phyloP scores from a whole-genome alignment of 345 rosid genomes.

The Moricandia arvensis region DNA sequence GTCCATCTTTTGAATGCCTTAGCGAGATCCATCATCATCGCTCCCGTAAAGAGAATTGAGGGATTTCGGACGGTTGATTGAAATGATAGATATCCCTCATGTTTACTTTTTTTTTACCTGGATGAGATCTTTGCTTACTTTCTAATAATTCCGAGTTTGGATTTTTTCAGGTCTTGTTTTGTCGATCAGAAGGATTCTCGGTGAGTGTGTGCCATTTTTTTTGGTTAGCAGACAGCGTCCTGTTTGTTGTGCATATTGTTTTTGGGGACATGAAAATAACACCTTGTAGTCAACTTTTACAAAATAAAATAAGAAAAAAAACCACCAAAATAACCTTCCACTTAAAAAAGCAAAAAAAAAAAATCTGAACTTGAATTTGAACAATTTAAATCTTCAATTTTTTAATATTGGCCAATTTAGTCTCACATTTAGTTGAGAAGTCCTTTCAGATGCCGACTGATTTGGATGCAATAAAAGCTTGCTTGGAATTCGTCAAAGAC shows the following conservation, averaged over 20 bases:
- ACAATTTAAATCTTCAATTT: too few species aligned
- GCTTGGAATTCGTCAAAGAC: too few species aligned
- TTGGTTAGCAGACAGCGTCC: conserved; percentile 21
- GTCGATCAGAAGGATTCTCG: conserved; percentile 11
- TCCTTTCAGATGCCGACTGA: too few species aligned
- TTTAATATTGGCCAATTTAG: too few species aligned
- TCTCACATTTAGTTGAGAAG: too few species aligned
- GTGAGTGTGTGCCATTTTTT: conserved; percentile 27
- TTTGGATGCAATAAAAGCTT: too few species aligned
- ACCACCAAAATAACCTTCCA: not conserved
- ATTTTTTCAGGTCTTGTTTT: not conserved
- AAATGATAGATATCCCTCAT: conserved; percentile 58
- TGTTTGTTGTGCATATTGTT: conserved; percentile 8
- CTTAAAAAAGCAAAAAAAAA: not conserved
- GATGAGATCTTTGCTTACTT: conserved; percentile 45
- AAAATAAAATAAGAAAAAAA: not conserved
- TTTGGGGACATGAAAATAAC: conserved; percentile 8
- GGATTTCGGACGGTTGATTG: conserved; percentile 87
- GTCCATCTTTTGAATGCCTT: too few species aligned
- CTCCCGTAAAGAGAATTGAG: conserved; percentile 57
- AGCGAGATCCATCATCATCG: too few species aligned
- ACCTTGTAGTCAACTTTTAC: not conserved
- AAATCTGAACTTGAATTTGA: not conserved
- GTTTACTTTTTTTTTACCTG: conserved; percentile 47
- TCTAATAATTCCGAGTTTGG: not conserved